phyloP scores from a whole-genome alignment of 805 yeast species.

The Saccharomycopsis schoenii region DNA sequence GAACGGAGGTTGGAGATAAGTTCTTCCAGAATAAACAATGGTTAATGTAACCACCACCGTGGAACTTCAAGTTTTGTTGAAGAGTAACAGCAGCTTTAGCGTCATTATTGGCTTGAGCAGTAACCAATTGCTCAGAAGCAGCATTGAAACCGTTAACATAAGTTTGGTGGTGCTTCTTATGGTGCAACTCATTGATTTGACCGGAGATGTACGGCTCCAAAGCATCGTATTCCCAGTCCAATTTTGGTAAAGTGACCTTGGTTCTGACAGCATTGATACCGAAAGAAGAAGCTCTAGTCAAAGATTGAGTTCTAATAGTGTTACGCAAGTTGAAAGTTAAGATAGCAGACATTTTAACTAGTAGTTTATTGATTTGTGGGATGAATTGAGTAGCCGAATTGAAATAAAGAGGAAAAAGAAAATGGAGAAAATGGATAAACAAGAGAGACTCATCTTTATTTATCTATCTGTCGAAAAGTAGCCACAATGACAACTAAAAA shows the following conservation, averaged over 20 bases:
- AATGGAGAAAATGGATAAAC: not conserved
- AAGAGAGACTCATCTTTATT: not conserved
- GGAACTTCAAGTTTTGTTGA: slow-evolving; percentile 74
- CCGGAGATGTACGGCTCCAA: slow-evolving; percentile 83
- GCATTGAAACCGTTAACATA: slow-evolving; percentile 79
- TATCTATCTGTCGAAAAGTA: no score
- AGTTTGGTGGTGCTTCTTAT: slow-evolving; percentile 87
- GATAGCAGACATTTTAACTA: slow-evolving; percentile 5
- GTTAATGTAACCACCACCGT: slow-evolving; percentile 87
- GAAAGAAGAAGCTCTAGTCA: slow-evolving; percentile 8
- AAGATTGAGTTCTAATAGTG: slow-evolving; percentile 6
- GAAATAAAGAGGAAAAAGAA: not conserved
- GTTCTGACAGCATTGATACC: slow-evolving; percentile 33
- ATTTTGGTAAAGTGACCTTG: slow-evolving; percentile 68
- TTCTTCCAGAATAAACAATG: slow-evolving; percentile 84
- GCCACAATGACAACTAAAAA: not conserved
- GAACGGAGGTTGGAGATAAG: slow-evolving; percentile 62
- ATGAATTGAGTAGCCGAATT: not conserved
- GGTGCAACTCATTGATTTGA: slow-evolving; percentile 77
- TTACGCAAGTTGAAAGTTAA: slow-evolving; percentile 10
- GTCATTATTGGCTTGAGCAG: slow-evolving; percentile 52
- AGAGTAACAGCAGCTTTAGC: slow-evolving; percentile 46
- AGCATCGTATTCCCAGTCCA: slow-evolving; percentile 77
- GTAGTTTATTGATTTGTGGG: not conserved
- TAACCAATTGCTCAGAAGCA: slow-evolving; percentile 63